Evolutionary conservation across 805 yeast species (phyloP), one percentile per base, ranked within the genome.

Genomic region (Yamadazyma endophytica): DNA sequence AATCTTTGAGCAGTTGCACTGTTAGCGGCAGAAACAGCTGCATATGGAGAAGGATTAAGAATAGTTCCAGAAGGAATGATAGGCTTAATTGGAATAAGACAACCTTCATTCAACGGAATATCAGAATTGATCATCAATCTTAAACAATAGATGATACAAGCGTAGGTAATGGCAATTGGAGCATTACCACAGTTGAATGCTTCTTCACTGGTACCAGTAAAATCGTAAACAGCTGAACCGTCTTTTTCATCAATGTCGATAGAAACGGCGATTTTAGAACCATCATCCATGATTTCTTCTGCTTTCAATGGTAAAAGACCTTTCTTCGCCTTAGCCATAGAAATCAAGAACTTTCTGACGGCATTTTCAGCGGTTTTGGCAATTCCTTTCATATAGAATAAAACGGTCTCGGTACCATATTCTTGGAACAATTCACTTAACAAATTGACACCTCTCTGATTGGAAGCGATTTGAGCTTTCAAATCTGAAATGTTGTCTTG

Each of bases 381-480:
- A 42, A 87, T 83, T 1, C 88, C 95, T n/a, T 61, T 58, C 95
- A 87, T 87, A 54, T 86, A 86, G 25, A 70, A 70, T 40, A 73
- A 68, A 8, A 86, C 80, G 0, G 73, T 74, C 3, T 67, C 60
- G 12, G 75, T 58, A 0, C 78, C 73, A 52, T 74, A 82, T 45
- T 82, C 89, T 2, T 54, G 50, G 15, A 83, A 75, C 30, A 86
- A 60, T 12, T 65, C 55, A n/a, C 61, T 66, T 33, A 87, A 68
- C 28, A 87, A 60, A 8, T 68, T 64, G 21, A 84, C 82, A 31
- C 96, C 96, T 50, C 79, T 82, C 44, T 76, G 84, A 49, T 87
- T 86, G 3, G 96, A 92, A 3, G 92, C 87, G 29, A 83, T 71
- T 54, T 85, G 94, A 0, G 95, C 94, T 48, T 80, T 82, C 50